Conservation (phyloP, 768 basidiomycete genomes). For the Clitopilus hobsonii region DNA sequence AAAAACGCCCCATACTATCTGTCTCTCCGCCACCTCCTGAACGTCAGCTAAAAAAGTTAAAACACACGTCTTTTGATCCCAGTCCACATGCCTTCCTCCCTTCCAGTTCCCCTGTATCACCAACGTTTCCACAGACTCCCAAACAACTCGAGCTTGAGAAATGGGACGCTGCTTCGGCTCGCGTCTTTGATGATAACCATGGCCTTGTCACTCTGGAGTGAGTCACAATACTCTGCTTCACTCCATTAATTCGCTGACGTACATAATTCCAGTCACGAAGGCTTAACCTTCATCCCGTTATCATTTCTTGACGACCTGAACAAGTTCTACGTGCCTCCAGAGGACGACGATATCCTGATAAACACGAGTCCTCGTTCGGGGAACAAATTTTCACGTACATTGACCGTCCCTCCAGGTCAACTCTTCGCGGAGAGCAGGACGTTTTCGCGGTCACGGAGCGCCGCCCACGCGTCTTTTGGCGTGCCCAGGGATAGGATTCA, state of each 20-base stretch:
- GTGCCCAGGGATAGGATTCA: slow-evolving; percentile 46
- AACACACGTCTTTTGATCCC: neutral
- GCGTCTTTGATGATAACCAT: slow-evolving; percentile 41
- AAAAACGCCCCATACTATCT: slow-evolving; percentile 16
- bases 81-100: slow-evolving; percentile 1
- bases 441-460: slow-evolving; percentile 22
- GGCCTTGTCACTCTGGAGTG: slow-evolving; percentile 56
- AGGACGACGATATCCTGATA: slow-evolving; percentile 21
- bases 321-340: slow-evolving; percentile 39
- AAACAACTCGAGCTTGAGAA: slow-evolving; percentile 28
- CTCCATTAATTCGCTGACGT: neutral
- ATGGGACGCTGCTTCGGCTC: slow-evolving; percentile 44
- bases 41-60: slow-evolving; percentile 11
- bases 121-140: slow-evolving; percentile 9
- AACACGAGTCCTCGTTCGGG: slow-evolving; percentile 7
- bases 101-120: neutral
- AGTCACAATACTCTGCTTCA: slow-evolving; percentile 12
- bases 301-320: slow-evolving; percentile 42
- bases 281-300: slow-evolving; percentile 45
- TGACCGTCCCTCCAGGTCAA: slow-evolving; percentile 26
- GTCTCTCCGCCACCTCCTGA: slow-evolving; percentile 10
- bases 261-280: slow-evolving; percentile 24
- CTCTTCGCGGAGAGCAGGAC: slow-evolving; percentile 8
- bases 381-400: slow-evolving; percentile 27
- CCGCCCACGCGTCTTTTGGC: slow-evolving; percentile 27